Evolutionary conservation across 768 basidiomycete genomes (phyloP), one percentile per base, ranked within the genome.

Genomic region (Mycena belliarum): DNA sequence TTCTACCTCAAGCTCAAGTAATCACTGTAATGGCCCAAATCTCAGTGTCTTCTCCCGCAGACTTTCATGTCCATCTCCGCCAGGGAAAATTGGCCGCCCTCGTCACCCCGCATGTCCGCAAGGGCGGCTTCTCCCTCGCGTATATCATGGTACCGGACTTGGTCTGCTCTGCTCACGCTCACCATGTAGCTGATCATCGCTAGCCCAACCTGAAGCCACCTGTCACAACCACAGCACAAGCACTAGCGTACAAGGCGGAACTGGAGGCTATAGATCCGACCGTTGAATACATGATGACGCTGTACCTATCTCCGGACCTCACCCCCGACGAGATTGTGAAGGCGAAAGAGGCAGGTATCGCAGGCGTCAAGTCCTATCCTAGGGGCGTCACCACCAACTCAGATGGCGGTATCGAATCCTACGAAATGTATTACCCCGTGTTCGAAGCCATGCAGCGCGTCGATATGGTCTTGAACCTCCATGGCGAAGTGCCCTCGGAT

Each of bases 371-470:
- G 74, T 95, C 92, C 16, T 99, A 99, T 71, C 97, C 97, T 46
- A 82, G 92, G 59, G 97, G 97, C 11, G 96, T 99, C 4, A 99
- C 97, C 23, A 99, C 97, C 33, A 96, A 98, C 72, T 95, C 93
- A 14, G 93, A 95, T 56, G 87, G 91, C 32, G 97, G 97, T 8
- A 96, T 98, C 63, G 96, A 98, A 71, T 93, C 93, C 15, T 98
- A 98, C 65, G 91, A 91, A 65, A 79, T 83, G 1, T 99, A 96
- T 70, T 97, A 98, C 72, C 88, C 90, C 20, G 84, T 97, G 29
- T 98, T 99, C 69, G 86, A 85, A 65, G 91, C 87, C 35, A 98
- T 98, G 95, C 86, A 98, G 75, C 86, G 91, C 67, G 88, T 85
- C 25, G 91, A 87, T 68, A 88, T 99, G 85, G 95, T 98, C 20